Percentiles rank a stretch among this genome's conserved stretches.
Conservation (phyloP, 2,329 filamentous ascomycete species). For the Fonsecaea nubica region DNA sequence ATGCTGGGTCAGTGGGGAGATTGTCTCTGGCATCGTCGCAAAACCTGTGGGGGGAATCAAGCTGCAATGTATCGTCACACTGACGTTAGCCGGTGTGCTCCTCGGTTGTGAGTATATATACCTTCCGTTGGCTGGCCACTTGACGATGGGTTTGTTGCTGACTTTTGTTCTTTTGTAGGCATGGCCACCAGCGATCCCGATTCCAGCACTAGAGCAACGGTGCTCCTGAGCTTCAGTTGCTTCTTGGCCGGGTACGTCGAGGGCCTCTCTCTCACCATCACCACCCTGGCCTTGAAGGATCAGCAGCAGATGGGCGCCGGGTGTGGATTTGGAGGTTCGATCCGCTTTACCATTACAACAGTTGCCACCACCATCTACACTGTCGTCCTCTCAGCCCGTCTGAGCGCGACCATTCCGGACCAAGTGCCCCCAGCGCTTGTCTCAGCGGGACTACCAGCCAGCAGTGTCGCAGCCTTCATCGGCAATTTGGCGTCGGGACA, state of each 20-base stretch:
- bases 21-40: too few species aligned
- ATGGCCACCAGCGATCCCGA: too few species aligned
- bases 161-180: too few species aligned
- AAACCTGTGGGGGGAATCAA: too few species aligned
- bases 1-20: too few species aligned
- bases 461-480: not conserved
- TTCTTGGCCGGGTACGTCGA: constrained; percentile 36
- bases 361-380: not conserved
- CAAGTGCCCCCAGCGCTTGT: not conserved
- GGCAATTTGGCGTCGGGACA: not conserved
- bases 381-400: not conserved
- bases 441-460: not conserved
- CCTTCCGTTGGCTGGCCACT: too few species aligned
- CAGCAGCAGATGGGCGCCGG: not conserved
- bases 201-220: not conserved
- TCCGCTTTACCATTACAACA: not conserved
- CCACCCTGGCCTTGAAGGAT: constrained; percentile 3
- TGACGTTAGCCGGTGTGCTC: too few species aligned
- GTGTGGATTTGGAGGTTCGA: constrained; percentile 44
- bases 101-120: too few species aligned
- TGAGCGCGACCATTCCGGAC: not conserved
- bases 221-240: not conserved
- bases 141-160: too few species aligned
- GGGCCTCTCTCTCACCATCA: constrained; percentile 34
- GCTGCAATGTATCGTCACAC: too few species aligned